These are phyloP conservation scores for Cephalotrichum gorgonifer DNA, from an alignment of 2,329 filamentous ascomycete species.

Conservation along the genomic window DNA sequence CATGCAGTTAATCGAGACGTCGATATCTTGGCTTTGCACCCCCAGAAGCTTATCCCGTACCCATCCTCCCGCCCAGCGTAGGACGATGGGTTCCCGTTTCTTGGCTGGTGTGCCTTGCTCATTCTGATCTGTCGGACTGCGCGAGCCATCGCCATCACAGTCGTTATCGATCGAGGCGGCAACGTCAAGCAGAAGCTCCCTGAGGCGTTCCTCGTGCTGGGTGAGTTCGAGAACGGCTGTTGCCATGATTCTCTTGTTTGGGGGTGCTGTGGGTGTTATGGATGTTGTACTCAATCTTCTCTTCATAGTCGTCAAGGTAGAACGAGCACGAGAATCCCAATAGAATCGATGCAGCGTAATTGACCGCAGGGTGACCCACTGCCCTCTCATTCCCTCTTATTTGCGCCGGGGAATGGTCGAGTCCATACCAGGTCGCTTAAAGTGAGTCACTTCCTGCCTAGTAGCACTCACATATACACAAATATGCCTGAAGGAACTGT, in stretches of 20 bases:
- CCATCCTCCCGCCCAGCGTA: conserved; percentile 81
- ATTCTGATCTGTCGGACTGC: conserved; percentile 24
- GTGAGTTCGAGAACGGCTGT: conserved; percentile 43
- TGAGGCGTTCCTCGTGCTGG: conserved; percentile 60
- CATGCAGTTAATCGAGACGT: conserved; percentile 78
- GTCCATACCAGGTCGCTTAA: neutral
- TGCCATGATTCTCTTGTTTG: neutral
- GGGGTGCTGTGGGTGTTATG: neutral
- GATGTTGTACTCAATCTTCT: neutral
- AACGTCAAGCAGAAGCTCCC: conserved; percentile 72
- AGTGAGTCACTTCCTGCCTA: neutral
- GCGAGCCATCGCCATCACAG: no score
- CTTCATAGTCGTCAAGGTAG: conserved; percentile 1
- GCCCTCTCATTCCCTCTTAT: neutral
- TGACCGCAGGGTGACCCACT: neutral
- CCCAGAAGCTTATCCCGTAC: conserved; percentile 75
- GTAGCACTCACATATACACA: neutral
- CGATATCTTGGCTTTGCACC: conserved; percentile 67
- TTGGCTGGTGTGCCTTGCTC: conserved; percentile 36
- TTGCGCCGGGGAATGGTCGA: neutral
- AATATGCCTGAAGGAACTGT: neutral
- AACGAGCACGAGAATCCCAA: neutral
- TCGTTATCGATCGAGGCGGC: conserved; percentile 50
- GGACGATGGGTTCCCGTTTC: conserved; percentile 45
- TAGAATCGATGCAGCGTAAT: neutral